Percentiles rank a stretch among this genome's conserved stretches.
These are phyloP conservation scores for Taphrina pruni DNA, from an alignment of 1,139 yeast genomes.

Conservation along the genomic window DNA sequence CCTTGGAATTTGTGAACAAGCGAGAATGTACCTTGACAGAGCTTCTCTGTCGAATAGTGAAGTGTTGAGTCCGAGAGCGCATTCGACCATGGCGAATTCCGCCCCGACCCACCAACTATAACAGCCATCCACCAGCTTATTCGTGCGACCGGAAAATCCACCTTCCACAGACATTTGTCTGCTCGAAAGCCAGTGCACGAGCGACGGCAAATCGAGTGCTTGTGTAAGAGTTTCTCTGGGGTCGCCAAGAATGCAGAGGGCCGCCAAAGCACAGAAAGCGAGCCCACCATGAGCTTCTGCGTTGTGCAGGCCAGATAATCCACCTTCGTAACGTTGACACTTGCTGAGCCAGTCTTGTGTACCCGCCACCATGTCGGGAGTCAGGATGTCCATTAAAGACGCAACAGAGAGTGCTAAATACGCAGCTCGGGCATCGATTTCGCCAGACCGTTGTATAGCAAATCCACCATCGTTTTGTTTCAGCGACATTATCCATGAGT, in stretches of 20 bases:
- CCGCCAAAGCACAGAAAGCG: slow-evolving; percentile 86
- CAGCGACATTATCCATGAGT: slow-evolving; percentile 68
- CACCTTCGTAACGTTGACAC: slow-evolving; percentile 95
- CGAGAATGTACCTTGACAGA: slow-evolving; percentile 68
- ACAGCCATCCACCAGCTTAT: slow-evolving; percentile 94
- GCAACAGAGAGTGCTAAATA: slow-evolving; percentile 87
- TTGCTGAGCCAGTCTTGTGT: slow-evolving; percentile 65
- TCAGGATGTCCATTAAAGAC: slow-evolving; percentile 65
- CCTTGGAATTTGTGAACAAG: slow-evolving; percentile 69
- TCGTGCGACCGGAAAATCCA: slow-evolving; percentile 87
- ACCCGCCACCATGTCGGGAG: slow-evolving; percentile 64
- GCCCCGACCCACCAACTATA: slow-evolving; percentile 97
- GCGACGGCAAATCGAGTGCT: slow-evolving; percentile 46
- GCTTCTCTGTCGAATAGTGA: slow-evolving; percentile 57
- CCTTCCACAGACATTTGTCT: slow-evolving; percentile 79
- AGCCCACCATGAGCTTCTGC: slow-evolving; percentile 98
- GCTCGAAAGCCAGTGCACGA: slow-evolving; percentile 64
- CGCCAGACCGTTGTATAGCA: slow-evolving; percentile 77
- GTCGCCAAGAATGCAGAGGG: slow-evolving; percentile 61
- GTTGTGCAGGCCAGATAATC: slow-evolving; percentile 79
- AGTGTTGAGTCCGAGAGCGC: background rate
- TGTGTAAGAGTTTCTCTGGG: slow-evolving; percentile 50
- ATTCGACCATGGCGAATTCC: slow-evolving; percentile 52
- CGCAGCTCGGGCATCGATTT: slow-evolving; percentile 80
- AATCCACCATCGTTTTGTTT: slow-evolving; percentile 78